Percentiles rank a stretch among this genome's conserved stretches.
Evolutionary conservation across 1,284 basidiomycete genomes (phyloP).

Genomic region (Fomitopsis pinicola): DNA sequence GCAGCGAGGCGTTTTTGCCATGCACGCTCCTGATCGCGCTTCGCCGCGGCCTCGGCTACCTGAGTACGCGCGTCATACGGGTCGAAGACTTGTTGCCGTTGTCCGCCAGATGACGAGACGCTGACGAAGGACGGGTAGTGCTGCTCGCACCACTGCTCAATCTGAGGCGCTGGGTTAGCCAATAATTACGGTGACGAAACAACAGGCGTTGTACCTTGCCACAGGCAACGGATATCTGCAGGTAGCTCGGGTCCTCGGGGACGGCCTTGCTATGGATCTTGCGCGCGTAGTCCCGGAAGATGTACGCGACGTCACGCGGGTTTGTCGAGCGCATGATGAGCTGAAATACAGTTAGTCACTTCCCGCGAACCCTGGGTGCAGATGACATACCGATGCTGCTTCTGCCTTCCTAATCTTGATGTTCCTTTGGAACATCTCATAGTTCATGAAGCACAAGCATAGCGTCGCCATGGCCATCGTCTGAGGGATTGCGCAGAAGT

Average conservation of each 20-base stretch:
- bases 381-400: constrained; percentile 66
- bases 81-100: constrained; percentile 35
- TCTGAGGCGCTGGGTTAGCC: constrained; percentile 38
- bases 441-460: constrained; percentile 91
- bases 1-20: constrained; percentile 40
- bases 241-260: constrained; percentile 85
- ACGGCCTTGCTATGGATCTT: constrained; percentile 80
- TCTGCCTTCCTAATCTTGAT: constrained; percentile 95
- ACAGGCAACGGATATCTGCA: constrained; percentile 77
- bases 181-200: neutral
- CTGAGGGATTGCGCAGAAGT: constrained; percentile 95
- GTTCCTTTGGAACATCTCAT: constrained; percentile 83
- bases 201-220: constrained; percentile 53
- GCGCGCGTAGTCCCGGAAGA: constrained; percentile 83
- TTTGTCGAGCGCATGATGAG: constrained; percentile 91
- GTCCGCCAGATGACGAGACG: constrained; percentile 33
- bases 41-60: constrained; percentile 39
- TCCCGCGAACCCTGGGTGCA: neutral
- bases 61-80: constrained; percentile 52
- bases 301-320: constrained; percentile 86
- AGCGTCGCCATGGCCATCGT: constrained; percentile 97
- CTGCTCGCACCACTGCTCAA: constrained; percentile 89
- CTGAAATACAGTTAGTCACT: constrained; percentile 33
- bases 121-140: constrained; percentile 84
- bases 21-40: constrained; percentile 33